phyloP scores from a whole-genome alignment of 2,329 filamentous ascomycete species.

The Colletotrichum ledebouriae region DNA sequence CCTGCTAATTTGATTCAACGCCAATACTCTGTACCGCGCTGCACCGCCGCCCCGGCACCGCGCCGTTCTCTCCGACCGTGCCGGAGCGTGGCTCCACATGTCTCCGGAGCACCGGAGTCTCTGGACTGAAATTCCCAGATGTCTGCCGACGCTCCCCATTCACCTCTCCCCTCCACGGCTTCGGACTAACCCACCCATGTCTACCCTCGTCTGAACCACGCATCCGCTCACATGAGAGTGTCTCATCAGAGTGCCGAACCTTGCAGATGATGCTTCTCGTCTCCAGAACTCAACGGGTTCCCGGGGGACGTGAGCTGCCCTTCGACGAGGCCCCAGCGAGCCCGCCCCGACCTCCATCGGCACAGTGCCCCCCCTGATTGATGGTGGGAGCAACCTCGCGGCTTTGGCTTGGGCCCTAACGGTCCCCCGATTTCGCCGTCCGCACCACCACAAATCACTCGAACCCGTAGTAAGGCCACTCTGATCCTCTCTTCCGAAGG shows the following conservation, averaged over 20 bases:
- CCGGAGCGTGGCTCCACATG: slow-evolving; percentile 21
- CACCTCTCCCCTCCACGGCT: too few relatives aligned
- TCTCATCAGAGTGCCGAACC: slow-evolving; percentile 41
- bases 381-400: background rate
- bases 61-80: background rate
- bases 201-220: slow-evolving; percentile 15
- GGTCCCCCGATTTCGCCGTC: slow-evolving; percentile 23
- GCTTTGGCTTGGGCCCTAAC: slow-evolving; percentile 32
- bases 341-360: slow-evolving; percentile 29
- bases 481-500: slow-evolving; percentile 9
- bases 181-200: background rate
- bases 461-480: background rate
- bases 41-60: slow-evolving; percentile 7
- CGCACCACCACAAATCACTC: background rate
- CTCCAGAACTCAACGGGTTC: slow-evolving; percentile 28
- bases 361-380: slow-evolving; percentile 26
- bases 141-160: background rate
- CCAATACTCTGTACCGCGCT: background rate
- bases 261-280: slow-evolving; percentile 35
- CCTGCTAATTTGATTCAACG: slow-evolving; percentile 3
- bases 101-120: slow-evolving; percentile 8
- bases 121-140: background rate
- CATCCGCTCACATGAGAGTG: slow-evolving; percentile 14
- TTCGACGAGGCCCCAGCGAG: slow-evolving; percentile 10
- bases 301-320: slow-evolving; percentile 1